Evolutionary conservation across 805 yeast genomes (phyloP), one percentile per base, ranked within the genome.

Genomic region (Ogataea degrootiae): DNA sequence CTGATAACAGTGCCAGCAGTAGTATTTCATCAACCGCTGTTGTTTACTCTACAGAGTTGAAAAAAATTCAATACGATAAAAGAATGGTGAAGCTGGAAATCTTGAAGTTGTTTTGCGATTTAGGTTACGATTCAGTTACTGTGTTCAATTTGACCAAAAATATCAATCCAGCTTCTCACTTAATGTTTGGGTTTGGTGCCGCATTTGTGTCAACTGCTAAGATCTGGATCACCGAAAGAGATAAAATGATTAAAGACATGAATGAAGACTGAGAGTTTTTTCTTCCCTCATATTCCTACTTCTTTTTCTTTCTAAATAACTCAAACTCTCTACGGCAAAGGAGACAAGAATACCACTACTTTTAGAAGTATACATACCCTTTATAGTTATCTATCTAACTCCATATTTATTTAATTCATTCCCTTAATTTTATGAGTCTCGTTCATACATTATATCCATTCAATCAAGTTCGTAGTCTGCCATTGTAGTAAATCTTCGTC

Each of bases 41-140:
- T 14, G 42, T 45, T 2, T 50, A 47, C 26, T 49, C 60, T 4
- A 35, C 49, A 2, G 70, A 71, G 52, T 46, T 74, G 40, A 52
- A 61, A 26, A 57, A 59, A 16, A 45, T 73, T 37, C 61, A 68
- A 39, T 61, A 65, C 33, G 69, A 73, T 46, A 72, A 70, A 45
- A 53, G 50, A 14, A 50, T 70, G 15, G 60, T 72, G 2, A 52
- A 68, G 31, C 51, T 76, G 15, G 81, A 77, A 52, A 39, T 77
- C 0, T 50, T 65, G 2, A 71, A 75, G 53, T 57, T 75, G 12
- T 21, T 64, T 1, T 77, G 74, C 45, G 84, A 79, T 59, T 68
- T 75, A 37, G 56, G 67, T 11, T 79, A 75, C 47, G 80, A 76
- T 57, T 58, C 77, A 1, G 68, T 75, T 2, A 75, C 69, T 47